These are phyloP conservation scores for Kuraishia piskuri DNA, from an alignment of 805 yeast species.

Conservation along the genomic window DNA sequence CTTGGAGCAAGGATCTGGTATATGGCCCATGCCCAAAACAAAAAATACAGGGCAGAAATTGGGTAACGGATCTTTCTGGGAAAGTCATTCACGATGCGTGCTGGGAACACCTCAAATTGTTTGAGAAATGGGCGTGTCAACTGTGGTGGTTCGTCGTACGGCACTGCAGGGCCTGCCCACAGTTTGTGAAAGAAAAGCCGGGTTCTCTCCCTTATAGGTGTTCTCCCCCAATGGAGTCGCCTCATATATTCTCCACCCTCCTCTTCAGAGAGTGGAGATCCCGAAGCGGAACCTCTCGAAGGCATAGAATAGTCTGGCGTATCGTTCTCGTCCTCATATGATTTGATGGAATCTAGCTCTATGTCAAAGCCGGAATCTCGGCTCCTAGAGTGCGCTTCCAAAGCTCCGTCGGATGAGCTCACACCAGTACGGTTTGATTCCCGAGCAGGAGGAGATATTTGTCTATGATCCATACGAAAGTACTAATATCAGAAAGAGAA, in stretches of 20 bases:
- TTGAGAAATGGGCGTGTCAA: conserved; percentile 17
- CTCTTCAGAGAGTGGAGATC: not conserved
- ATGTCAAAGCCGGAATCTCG: not conserved
- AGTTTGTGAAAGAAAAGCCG: not conserved
- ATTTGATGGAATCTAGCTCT: not conserved
- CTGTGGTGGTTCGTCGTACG: conserved; percentile 39
- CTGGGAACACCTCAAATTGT: conserved; percentile 36
- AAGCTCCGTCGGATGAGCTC: not conserved
- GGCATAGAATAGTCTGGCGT: not conserved
- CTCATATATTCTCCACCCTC: not conserved
- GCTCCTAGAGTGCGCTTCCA: not conserved
- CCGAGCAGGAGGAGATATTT: not conserved
- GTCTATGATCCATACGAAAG: not conserved
- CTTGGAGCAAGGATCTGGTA: conserved; percentile 35
- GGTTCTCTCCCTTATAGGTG: not conserved
- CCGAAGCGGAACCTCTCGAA: not conserved
- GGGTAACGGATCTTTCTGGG: conserved; percentile 20
- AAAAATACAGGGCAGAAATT: conserved; percentile 28
- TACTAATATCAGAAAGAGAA: too few relatives aligned
- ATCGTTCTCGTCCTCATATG: not conserved
- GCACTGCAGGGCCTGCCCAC: conserved; percentile 50
- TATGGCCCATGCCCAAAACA: conserved; percentile 36
- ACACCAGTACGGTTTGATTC: not conserved
- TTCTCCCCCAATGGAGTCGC: not conserved
- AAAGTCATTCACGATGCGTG: conserved; percentile 20